These are phyloP conservation scores for Amanita polypyramis DNA, from an alignment of 768 basidiomycete species.

Conservation along the genomic window DNA sequence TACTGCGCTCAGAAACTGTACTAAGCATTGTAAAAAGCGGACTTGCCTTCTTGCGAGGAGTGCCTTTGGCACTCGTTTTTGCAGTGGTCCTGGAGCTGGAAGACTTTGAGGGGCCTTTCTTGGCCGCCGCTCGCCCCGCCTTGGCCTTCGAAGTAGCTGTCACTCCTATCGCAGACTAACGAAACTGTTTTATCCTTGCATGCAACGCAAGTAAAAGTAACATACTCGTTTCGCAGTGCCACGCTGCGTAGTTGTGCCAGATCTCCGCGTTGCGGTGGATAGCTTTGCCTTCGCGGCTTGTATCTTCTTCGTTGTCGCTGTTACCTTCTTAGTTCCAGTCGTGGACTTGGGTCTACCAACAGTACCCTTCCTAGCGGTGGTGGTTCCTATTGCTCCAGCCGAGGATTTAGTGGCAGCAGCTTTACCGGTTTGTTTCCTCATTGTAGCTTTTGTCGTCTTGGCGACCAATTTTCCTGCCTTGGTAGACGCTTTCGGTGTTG, in stretches of 20 bases:
- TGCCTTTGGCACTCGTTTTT: slow-evolving; percentile 26
- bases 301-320: slow-evolving; percentile 23
- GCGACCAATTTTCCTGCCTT: slow-evolving; percentile 18
- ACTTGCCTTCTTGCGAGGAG: slow-evolving; percentile 11
- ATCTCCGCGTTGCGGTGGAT: slow-evolving; percentile 25
- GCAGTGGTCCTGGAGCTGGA: slow-evolving; percentile 19
- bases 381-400: not conserved
- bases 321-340: slow-evolving; percentile 22
- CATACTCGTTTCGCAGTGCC: slow-evolving; percentile 31
- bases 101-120: slow-evolving; percentile 23
- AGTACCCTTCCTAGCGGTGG: slow-evolving; percentile 18
- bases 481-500: slow-evolving; percentile 15
- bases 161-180: slow-evolving; percentile 31
- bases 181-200: not conserved
- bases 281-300: slow-evolving; percentile 25
- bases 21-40: not conserved
- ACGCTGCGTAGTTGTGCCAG: slow-evolving; percentile 23
- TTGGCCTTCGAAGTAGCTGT: slow-evolving; percentile 33
- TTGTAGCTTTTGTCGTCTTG: slow-evolving; percentile 15
- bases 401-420: slow-evolving; percentile 18
- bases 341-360: slow-evolving; percentile 20
- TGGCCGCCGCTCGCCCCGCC: slow-evolving; percentile 26
- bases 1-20: not conserved
- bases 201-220: not conserved
- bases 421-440: slow-evolving; percentile 18